Percentiles rank a stretch among this genome's conserved stretches.
Conservation (phyloP, 768 basidiomycete species). For the Tylopilus intermedius region DNA sequence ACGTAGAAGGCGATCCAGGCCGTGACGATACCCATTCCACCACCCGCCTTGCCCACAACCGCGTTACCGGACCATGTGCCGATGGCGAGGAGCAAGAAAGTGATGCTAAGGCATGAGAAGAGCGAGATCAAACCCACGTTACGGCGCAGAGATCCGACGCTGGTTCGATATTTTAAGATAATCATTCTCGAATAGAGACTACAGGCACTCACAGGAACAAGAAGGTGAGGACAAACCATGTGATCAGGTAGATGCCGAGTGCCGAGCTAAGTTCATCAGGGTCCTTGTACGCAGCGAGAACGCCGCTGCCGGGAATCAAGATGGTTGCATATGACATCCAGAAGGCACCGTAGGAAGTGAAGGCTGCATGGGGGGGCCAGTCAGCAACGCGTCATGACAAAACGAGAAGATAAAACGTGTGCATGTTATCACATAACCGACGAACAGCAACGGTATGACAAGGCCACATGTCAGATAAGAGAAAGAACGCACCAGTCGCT, state of each 20-base stretch:
- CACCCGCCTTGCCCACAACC: conserved; percentile 35
- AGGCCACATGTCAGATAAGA: not conserved
- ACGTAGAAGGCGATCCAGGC: conserved; percentile 45
- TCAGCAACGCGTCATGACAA: not conserved
- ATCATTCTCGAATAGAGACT: too few relatives aligned
- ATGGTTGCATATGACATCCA: conserved; percentile 82
- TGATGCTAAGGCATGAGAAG: conserved; percentile 49
- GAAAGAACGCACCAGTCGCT: conserved; percentile 49
- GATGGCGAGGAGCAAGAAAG: conserved; percentile 44
- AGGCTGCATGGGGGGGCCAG: conserved; percentile 42
- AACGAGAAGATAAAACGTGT: not conserved
- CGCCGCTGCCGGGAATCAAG: conserved; percentile 64
- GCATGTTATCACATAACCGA: not conserved
- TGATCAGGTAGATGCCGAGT: conserved; percentile 67
- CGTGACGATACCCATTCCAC: conserved; percentile 42
- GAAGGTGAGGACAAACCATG: conserved; percentile 72
- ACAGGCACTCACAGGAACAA: conserved; percentile 51
- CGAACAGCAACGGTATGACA: not conserved
- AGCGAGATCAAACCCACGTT: conserved; percentile 47
- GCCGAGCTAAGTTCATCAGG: conserved; percentile 46
- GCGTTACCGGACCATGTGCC: conserved; percentile 33
- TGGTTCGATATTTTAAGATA: conserved; percentile 14
- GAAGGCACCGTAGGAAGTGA: conserved; percentile 81
- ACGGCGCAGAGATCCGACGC: conserved; percentile 47
- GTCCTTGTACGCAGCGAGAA: conserved; percentile 46